Base-by-base conservation (phyloP, 352 stramenopile species). In the Nothophytophthora sp. region DNA sequence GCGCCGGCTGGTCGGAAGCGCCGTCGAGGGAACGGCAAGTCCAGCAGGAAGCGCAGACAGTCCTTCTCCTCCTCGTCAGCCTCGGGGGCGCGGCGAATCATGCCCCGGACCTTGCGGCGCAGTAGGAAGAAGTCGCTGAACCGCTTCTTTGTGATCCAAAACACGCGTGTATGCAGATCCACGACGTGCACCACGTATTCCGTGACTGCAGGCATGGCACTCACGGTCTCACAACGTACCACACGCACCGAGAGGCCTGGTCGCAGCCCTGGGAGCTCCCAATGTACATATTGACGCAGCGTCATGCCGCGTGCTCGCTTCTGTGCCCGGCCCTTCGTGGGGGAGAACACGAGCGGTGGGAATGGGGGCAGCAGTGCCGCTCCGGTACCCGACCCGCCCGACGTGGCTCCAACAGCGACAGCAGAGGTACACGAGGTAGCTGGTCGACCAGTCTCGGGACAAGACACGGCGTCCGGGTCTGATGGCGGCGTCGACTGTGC, bases 111-210 rank as follows among this genome's bases (percentile, higher is more conserved):
- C 70, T 86, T 86, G 13, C 84, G 81, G 19, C 82, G 75, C 15
- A 93, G 71, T 41, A 71, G 52, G 47, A 81, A 86, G 38, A 92
- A 73, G 30, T 93, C 82, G 25, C 72, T 75, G 41, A 87, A 93
- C 8, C 78, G 78, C 55, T 93, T 93, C 50, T 88, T 90, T 2
- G 76, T 77, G 47, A 88, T 82, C 82, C 82, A 93, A 39, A 93
- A 89, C 15, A 93, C 82, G 50, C 85, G 81, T 4, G 82, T 93
- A 60, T 90, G 75, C 16, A 90, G 41, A 36, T 93, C 82, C 25
- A 86, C 68, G 4, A 93, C 76, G 34, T 93, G 78, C 12, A 93
- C 28, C 6, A 90, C 68, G 51, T 91, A 93, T 44, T 93, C 73
- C 4, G 76, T 87, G 23, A 85, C 76, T 4, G 72, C 64, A 22